phyloP scores from a whole-genome alignment of 306 rosid species.

The Trifolium subterraneum region DNA sequence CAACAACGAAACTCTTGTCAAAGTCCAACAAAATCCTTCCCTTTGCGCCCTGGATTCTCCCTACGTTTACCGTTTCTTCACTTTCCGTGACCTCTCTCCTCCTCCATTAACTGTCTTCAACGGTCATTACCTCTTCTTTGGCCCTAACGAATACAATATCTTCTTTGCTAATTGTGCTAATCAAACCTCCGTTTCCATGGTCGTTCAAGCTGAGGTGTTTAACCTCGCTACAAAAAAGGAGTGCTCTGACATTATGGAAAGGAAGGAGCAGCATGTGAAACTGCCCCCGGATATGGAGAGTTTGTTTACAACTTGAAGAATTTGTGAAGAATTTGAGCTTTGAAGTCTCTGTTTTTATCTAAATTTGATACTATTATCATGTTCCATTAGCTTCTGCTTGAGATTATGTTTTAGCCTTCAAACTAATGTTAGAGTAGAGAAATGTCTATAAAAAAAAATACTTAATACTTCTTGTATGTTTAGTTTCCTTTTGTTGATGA shows the following conservation, averaged over 20 bases:
- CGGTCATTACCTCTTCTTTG: constrained; percentile 59
- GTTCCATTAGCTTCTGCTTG: constrained; percentile 45
- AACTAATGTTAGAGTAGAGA: neutral
- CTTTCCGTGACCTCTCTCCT: constrained; percentile 75
- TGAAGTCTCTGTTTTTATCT: constrained; percentile 44
- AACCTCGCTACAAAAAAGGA: constrained; percentile 74
- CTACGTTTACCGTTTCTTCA: constrained; percentile 63
- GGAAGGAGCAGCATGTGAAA: constrained; percentile 81
- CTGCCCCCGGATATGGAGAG: constrained; percentile 84
- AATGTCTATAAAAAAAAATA: constrained; percentile 45
- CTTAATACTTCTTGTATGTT: constrained; percentile 47
- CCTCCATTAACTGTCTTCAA: constrained; percentile 66
- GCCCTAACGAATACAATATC: constrained; percentile 81
- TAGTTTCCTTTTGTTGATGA: constrained; percentile 34
- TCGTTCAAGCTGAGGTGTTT: constrained; percentile 75
- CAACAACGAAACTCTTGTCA: constrained; percentile 80
- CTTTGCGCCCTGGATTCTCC: constrained; percentile 78
- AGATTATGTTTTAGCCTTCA: neutral
- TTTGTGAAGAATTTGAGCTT: constrained; percentile 77
- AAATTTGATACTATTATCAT: constrained; percentile 30
- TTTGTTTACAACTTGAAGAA: constrained; percentile 22
- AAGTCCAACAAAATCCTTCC: constrained; percentile 80
- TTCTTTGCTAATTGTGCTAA: constrained; percentile 92
- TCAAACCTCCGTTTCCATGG: constrained; percentile 72
- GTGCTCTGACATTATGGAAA: constrained; percentile 82